phyloP scores from a whole-genome alignment of 306 rosid species.

The Corylus avellana region DNA sequence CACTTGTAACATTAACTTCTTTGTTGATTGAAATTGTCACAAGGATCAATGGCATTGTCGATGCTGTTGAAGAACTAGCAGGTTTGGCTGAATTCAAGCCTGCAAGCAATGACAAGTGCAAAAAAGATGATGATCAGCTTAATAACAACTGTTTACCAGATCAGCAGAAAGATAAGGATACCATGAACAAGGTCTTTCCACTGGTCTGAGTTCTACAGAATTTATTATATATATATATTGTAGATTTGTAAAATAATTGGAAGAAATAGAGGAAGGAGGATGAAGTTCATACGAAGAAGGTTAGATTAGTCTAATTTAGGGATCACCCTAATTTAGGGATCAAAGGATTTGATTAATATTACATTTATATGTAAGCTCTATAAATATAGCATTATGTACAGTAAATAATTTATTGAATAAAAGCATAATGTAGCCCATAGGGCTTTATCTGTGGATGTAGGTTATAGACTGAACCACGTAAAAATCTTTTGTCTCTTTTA shows the following conservation, averaged over 20 bases:
- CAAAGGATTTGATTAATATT: too few relatives aligned
- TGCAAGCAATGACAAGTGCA: constrained; percentile 2
- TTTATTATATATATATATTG: not conserved
- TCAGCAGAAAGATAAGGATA: constrained; percentile 3
- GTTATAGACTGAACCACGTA: too few relatives aligned
- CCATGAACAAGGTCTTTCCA: constrained; percentile 21
- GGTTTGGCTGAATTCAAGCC: constrained; percentile 40
- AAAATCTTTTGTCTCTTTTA: too few relatives aligned
- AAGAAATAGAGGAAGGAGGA: not conserved
- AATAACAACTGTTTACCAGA: not conserved
- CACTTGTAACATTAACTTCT: constrained; percentile 60
- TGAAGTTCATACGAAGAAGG: not conserved
- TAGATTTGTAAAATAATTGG: not conserved
- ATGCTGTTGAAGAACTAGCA: constrained; percentile 56
- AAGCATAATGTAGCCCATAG: too few relatives aligned
- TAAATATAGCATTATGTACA: too few relatives aligned
- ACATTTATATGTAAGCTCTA: too few relatives aligned
- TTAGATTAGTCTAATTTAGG: too few relatives aligned
- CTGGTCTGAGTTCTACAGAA: constrained; percentile 11
- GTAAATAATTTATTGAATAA: too few relatives aligned
- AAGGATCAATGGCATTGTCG: constrained; percentile 60
- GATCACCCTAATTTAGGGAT: too few relatives aligned
- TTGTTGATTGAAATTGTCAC: constrained; percentile 55
- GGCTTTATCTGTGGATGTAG: too few relatives aligned
- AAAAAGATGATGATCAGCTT: constrained; percentile 15